Evolutionary conservation across 768 basidiomycete species (phyloP).

Genomic region (Lepiota brunneoincarnata): DNA sequence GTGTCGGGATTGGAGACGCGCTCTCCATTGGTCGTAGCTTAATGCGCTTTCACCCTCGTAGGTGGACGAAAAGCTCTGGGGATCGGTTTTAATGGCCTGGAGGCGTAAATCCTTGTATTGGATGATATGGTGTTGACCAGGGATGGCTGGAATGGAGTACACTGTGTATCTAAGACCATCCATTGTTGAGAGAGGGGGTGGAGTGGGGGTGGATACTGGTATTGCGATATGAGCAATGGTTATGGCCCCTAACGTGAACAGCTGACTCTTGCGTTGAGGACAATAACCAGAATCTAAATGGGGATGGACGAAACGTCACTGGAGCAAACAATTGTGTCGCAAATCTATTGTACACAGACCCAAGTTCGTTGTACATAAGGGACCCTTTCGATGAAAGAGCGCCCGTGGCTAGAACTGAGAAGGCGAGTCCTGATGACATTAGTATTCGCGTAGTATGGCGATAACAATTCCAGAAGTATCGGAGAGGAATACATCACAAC

Average conservation of each 20-base stretch:
- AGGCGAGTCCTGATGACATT: no score
- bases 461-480: no score
- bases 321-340: no score
- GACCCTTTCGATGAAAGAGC: neutral
- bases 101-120: constrained; percentile 12
- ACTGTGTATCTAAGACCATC: neutral
- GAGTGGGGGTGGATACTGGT: neutral
- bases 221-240: no score
- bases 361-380: no score
- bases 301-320: no score
- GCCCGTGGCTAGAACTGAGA: constrained; percentile 4
- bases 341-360: no score
- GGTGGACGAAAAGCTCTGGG: constrained; percentile 5
- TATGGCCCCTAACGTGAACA: no score
- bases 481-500: no score
- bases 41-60: constrained; percentile 8
- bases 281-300: no score
- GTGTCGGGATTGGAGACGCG: constrained; percentile 7
- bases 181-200: neutral
- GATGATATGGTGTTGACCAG: constrained; percentile 7
- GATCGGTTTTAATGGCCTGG: constrained; percentile 2
- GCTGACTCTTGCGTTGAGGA: no score
- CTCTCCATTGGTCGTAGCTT: constrained; percentile 9
- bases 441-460: no score
- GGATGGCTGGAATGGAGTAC: constrained; percentile 4